Percentiles rank a stretch among this genome's conserved stretches.
These are phyloP conservation scores for Leccinum glutinopallens DNA, from an alignment of 1,284 basidiomycete genomes.

Conservation along the genomic window DNA sequence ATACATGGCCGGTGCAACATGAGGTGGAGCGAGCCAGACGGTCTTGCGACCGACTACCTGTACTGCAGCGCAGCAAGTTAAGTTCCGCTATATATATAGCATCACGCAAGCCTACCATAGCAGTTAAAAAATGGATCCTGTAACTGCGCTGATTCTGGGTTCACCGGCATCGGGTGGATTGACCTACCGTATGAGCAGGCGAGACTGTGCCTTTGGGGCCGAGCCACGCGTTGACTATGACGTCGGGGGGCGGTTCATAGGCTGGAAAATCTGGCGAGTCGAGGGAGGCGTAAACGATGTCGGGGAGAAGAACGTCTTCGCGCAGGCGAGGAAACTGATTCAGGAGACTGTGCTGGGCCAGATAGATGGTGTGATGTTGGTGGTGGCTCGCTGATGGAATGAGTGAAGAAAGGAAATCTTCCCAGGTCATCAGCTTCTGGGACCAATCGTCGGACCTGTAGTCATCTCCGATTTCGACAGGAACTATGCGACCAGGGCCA, in stretches of 20 bases:
- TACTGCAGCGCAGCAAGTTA: slow-evolving; percentile 46
- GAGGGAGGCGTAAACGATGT: slow-evolving; percentile 83
- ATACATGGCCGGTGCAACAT: slow-evolving; percentile 30
- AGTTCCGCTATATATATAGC: slow-evolving; percentile 7
- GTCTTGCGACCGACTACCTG: slow-evolving; percentile 90
- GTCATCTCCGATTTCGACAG: slow-evolving; percentile 87
- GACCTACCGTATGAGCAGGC: slow-evolving; percentile 88
- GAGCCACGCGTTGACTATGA: slow-evolving; percentile 87
- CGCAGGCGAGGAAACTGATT: slow-evolving; percentile 81
- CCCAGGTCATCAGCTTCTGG: slow-evolving; percentile 81
- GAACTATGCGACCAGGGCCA: slow-evolving; percentile 83
- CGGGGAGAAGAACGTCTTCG: slow-evolving; percentile 78
- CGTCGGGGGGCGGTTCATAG: slow-evolving; percentile 71
- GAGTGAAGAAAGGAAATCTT: slow-evolving; percentile 66
- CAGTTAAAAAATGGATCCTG: slow-evolving; percentile 95
- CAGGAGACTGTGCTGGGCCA: slow-evolving; percentile 90
- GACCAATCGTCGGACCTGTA: slow-evolving; percentile 85
- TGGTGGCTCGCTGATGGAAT: slow-evolving; percentile 40
- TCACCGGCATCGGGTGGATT: neutral
- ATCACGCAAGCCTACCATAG: slow-evolving; percentile 58
- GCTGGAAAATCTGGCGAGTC: slow-evolving; percentile 44
- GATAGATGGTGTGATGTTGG: slow-evolving; percentile 60
- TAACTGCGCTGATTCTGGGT: slow-evolving; percentile 14
- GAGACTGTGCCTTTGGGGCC: slow-evolving; percentile 78
- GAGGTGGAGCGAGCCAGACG: slow-evolving; percentile 90